Conservation (phyloP, 2,329 filamentous ascomycete genomes). For the Samsoniella hepiali region DNA sequence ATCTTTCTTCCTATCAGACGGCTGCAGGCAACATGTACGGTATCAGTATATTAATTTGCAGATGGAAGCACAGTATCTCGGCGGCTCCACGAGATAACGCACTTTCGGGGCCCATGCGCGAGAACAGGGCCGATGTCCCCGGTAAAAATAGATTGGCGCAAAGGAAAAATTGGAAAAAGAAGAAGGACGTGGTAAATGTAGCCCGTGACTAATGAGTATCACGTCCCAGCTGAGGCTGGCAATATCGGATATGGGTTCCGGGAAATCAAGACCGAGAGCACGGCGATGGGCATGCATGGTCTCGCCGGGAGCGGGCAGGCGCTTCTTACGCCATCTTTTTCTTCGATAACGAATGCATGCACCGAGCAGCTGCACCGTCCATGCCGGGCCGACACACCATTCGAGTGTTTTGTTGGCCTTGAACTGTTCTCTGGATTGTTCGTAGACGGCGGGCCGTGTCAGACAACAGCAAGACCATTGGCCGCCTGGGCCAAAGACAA, state of each 20-base stretch:
- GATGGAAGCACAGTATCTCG: not conserved
- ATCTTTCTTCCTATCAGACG: not conserved
- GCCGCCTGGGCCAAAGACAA: too few species aligned
- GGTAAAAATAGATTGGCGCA: conserved; percentile 8
- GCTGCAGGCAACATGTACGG: not conserved
- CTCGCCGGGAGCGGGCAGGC: not conserved
- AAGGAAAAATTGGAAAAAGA: not conserved
- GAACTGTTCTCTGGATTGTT: not conserved
- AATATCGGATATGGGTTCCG: conserved; percentile 3
- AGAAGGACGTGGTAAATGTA: not conserved
- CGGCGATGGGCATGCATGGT: not conserved
- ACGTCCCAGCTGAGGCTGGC: not conserved
- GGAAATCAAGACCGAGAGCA: conserved; percentile 10
- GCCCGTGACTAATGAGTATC: not conserved
- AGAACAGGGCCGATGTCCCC: conserved; percentile 17
- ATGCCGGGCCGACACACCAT: conserved; percentile 6
- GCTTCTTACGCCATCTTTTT: not conserved
- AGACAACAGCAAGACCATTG: not conserved
- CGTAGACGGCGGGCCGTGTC: not conserved
- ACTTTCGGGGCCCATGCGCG: conserved; percentile 7
- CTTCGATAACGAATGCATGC: conserved; percentile 1
- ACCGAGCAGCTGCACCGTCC: not conserved
- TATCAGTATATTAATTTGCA: not conserved
- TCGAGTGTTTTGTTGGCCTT: not conserved
- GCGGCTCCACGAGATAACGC: conserved; percentile 11